phyloP scores from a whole-genome alignment of 108 stramenopile species.

The Schizochytrium sp. region DNA sequence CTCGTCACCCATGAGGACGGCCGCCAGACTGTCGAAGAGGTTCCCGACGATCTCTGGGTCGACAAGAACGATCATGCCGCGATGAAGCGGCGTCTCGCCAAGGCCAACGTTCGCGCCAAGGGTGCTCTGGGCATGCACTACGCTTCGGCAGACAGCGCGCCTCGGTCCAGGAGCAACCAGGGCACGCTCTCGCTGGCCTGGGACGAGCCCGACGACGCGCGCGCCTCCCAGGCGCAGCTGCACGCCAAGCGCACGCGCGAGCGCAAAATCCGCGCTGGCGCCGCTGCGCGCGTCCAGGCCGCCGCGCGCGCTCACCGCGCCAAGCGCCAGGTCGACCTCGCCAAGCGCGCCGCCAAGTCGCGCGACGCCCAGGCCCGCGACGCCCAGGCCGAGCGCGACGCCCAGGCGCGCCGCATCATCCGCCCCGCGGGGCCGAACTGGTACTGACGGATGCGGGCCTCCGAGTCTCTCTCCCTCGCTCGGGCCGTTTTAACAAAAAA shows the following conservation, averaged over 20 bases:
- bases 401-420: neutral
- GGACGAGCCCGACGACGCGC: neutral
- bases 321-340: neutral
- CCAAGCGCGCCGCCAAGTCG: neutral
- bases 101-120: neutral
- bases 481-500: no score
- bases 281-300: neutral
- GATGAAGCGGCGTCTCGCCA: neutral
- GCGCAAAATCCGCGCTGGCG: neutral
- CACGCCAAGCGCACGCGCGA: neutral
- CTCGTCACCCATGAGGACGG: constrained; percentile 35
- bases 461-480: no score
- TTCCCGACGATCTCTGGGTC: constrained; percentile 34
- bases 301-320: neutral
- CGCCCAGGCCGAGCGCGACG: neutral
- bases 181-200: neutral
- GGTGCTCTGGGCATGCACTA: neutral
- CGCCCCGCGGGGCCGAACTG: neutral
- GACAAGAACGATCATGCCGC: constrained; percentile 2
- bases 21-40: constrained; percentile 23
- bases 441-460: no score
- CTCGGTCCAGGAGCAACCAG: neutral
- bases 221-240: neutral
- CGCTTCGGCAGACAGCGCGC: neutral
- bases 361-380: neutral